phyloP scores from a whole-genome alignment of 345 rosid species.

The Acer negundo region DNA sequence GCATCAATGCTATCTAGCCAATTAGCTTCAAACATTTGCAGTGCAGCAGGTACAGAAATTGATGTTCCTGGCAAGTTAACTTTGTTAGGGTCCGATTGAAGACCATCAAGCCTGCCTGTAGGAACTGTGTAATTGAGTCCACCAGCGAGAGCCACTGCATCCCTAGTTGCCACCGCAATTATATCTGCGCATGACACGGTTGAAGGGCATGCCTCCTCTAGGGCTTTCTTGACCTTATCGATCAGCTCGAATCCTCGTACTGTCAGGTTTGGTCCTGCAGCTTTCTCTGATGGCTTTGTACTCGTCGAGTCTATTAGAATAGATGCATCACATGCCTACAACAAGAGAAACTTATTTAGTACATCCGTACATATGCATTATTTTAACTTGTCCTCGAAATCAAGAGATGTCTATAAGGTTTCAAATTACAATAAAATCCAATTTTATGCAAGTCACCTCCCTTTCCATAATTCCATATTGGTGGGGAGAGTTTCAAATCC shows the following conservation, averaged over 20 bases:
- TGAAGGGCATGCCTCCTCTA: constrained; percentile 52
- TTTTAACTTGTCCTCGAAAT: too few relatives aligned
- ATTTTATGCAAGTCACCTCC: too few relatives aligned
- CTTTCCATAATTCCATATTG: too few relatives aligned
- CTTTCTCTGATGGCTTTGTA: constrained; percentile 50
- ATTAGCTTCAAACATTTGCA: constrained; percentile 39
- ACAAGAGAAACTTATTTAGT: background rate
- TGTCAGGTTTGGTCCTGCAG: constrained; percentile 61
- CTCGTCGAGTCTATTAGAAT: constrained; percentile 57
- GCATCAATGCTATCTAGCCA: constrained; percentile 46
- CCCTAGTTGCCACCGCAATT: constrained; percentile 61
- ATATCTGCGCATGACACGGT: constrained; percentile 78
- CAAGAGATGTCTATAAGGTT: too few relatives aligned
- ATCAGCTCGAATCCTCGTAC: constrained; percentile 64
- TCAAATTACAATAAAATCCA: too few relatives aligned
- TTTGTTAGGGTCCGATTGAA: constrained; percentile 40
- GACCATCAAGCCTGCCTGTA: constrained; percentile 67
- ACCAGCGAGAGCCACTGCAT: constrained; percentile 53
- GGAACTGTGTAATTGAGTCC: constrained; percentile 51
- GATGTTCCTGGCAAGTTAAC: constrained; percentile 65
- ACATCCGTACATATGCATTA: too few relatives aligned
- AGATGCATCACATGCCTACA: constrained; percentile 80
- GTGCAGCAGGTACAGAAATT: constrained; percentile 34
- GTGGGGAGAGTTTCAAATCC: too few relatives aligned
- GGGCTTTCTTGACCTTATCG: constrained; percentile 49